Base-by-base conservation (phyloP, 371 early-diverging fungal genomes). In the Syncephalastrum monosporum region DNA sequence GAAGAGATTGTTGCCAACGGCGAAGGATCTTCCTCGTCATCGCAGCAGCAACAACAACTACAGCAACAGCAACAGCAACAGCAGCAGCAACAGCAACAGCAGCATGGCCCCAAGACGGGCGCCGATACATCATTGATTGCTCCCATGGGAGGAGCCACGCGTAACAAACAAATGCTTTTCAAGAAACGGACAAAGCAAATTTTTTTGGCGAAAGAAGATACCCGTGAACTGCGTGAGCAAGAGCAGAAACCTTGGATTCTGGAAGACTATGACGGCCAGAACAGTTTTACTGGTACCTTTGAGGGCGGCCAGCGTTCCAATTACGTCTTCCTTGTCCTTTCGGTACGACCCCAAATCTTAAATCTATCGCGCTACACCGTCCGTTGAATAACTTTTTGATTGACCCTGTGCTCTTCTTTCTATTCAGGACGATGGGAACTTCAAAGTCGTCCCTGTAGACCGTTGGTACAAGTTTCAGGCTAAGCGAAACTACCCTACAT, bases 401-500 rank as follows among this genome's bases (percentile, higher is more conserved):
- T 29, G 12, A 10, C 38, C 12, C 38, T 33, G 38, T 47, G 25
- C 25, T 7, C 14, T 12, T 49, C 46, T 46, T 25, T 47, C 24
- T 13, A 48, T 55, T 74, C 74, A 85, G 63, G 86, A 85, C 10
- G 85, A 88, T 54, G 91, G 38, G 8, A 33, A 90, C 3, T 93
- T 96, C 71, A 84, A 88, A 61, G 93, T 96, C 4, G 84, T 94
- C 17, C 93, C 93, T 8, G 91, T 90, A 0, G 79, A 90, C 57
- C 83, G 90, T 54, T 95, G 93, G 92, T 98, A 97, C 79, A 92
- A 91, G 67, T 97, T 98, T 57, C 81, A 82, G 38, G 82, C 86
- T 19, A 91, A 90, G 68, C 76, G 91, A 43, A 86, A 84, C 61
- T 90, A 93, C 59, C 81, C 81, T 15, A 91, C 91, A 0, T 72